Base-by-base conservation (phyloP, 371 early-diverging fungal species). In the Sporodiniella umbellata region DNA sequence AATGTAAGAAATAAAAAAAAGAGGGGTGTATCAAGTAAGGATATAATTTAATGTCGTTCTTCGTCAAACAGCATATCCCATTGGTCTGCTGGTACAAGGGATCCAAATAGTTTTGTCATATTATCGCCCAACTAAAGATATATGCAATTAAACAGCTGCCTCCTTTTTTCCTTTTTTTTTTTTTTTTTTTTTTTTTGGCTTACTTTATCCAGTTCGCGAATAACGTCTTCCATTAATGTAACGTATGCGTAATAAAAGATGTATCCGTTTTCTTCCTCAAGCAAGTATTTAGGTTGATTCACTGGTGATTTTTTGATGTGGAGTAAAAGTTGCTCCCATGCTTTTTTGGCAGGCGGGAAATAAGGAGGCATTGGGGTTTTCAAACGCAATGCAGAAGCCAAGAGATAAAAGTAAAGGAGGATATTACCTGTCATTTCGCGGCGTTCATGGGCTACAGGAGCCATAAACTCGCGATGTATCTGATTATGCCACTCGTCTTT, bases 311-410 rank as follows among this genome's bases (percentile, higher is more conserved):
- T 66, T 8, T 77, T 64, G 14, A 85, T 57, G 31, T 67, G 74
- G 18, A 49, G 56, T 48, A 84, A 60, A 19, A 84, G 31, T 8
- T 65, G 39, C 35, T 73, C 51, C 53, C 84, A 70, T 10, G 81
- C 81, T 19, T 66, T 58, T 33, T 68, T 62, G 19, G 83, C 79
- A 0, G 89, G 89, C 4, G 94, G 94, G 22, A 92, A 73, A 53
- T 83, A 83, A 0, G 90, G 86, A 2, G 94, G 94, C 60, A 93
- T 67, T 1, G 94, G 92, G 6, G 87, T 83, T 54, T 92, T 92
- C 33, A 93, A 75, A 0, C 83, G 69, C 15, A 91, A 51, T 3
- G 92, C 90, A 7, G 89, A 87, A 0, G 92, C 89, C 45, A 90
- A 59, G 3, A 89, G 72, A 49, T 92, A 92, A 68, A 91, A 87